Evolutionary conservation across 1,284 basidiomycete genomes (phyloP), one percentile per base, ranked within the genome.

Genomic region (Dichomitus squalens): DNA sequence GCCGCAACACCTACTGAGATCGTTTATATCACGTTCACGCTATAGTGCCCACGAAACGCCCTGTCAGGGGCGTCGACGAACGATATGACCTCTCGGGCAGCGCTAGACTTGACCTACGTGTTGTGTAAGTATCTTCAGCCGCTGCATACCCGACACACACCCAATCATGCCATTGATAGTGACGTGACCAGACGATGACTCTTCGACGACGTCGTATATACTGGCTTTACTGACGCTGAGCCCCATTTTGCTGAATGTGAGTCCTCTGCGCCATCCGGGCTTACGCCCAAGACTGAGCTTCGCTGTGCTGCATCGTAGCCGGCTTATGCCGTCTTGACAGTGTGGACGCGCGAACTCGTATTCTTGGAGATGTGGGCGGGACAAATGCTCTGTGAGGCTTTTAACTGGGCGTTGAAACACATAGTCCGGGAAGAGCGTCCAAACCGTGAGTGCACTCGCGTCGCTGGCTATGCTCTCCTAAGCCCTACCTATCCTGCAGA

Each of bases 291-390:
- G n/a, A 25, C 11, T n/a, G 12, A 31, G 4, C 16, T 25, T 4
- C 7, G 12, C 55, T 57, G 21, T 41, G 16, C 6, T 16, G 5
- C 4, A 6, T 18, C 2, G 7, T 35, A 92, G 90, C 84, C 90
- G 38, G 88, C 90, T 6, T 95, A 95, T 72, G 86, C 88, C 8
- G 87, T 82, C 3, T 77, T 95, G 21, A 83, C 85, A 6, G 80
- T 93, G 3, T 85, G 88, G 62, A 90, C 90, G 1, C 84, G 92
- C 21, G 92, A 95, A 70, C 79, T 90, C 40, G 77, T 88, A 12
- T 82, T 94, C 66, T 80, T 93, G 64, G 82, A 87, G 52, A 94
- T 93, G 84, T 91, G 92, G 85, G 78, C 82, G 1, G 92, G 93
- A 9, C 92, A 95, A 67, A 70, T 93, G 44, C 75, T 80, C 3